Evolutionary conservation across 1,284 basidiomycete species (phyloP).

Genomic region (Marasmius oreades): DNA sequence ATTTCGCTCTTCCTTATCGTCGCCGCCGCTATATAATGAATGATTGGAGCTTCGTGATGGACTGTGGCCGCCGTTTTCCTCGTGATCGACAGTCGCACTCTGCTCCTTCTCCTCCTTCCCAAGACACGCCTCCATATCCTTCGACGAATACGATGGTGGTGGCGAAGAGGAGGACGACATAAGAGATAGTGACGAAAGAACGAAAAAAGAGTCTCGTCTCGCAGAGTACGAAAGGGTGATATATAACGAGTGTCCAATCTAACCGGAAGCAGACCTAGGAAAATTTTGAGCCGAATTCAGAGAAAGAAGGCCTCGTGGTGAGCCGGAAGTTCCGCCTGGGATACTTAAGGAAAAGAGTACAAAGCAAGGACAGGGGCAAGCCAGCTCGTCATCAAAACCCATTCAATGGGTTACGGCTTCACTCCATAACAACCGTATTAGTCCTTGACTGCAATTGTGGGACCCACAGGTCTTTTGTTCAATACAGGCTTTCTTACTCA

Average conservation of each 20-base stretch:
- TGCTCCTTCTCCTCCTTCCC: background rate
- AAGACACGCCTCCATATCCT: background rate
- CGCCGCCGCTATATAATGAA: background rate
- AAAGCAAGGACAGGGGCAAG: background rate
- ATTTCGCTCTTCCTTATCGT: background rate
- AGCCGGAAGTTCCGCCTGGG: background rate
- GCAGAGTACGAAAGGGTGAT: background rate
- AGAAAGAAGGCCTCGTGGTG: background rate
- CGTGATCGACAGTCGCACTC: background rate
- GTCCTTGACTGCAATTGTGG: background rate
- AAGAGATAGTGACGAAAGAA: background rate
- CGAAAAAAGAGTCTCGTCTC: background rate
- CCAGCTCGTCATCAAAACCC: background rate
- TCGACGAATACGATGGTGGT: constrained; percentile 1
- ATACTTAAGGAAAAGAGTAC: background rate
- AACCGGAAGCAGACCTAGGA: background rate
- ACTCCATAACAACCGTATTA: background rate
- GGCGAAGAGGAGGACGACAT: background rate
- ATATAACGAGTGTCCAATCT: background rate
- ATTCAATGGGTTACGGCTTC: background rate
- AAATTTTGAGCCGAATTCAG: background rate
- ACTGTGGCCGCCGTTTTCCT: background rate
- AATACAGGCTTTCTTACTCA: too few species aligned
- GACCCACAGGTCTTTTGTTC: background rate
- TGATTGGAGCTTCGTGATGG: background rate